These are phyloP conservation scores for Ceratocystis diversiconidia DNA, from an alignment of 2,329 filamentous ascomycete species.

Conservation along the genomic window DNA sequence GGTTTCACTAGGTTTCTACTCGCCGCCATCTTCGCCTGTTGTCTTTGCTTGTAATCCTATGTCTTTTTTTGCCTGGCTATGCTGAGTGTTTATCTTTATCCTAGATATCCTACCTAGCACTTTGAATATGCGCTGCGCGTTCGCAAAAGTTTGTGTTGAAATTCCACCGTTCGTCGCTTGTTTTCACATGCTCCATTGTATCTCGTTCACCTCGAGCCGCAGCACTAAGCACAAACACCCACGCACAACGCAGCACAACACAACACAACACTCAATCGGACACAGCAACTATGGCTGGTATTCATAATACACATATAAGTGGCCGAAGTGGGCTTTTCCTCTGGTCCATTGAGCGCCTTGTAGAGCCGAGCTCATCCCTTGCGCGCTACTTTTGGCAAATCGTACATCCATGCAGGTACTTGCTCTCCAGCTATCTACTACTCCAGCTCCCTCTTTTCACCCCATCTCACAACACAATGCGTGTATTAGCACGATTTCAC, in stretches of 20 bases:
- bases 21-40: conserved; percentile 3
- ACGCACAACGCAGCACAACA: background rate
- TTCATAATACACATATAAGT: background rate
- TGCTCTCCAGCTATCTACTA: no score
- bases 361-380: no score
- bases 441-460: no score
- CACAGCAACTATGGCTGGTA: background rate
- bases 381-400: background rate
- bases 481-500: background rate
- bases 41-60: background rate
- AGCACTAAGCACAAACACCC: background rate
- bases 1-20: background rate
- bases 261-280: background rate
- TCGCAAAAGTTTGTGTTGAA: no score
- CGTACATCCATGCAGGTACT: no score
- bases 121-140: no score
- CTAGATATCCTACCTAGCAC: no score
- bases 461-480: no score
- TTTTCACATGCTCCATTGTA: background rate
- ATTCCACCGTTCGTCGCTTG: background rate
- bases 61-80: background rate
- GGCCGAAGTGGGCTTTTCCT: no score
- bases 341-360: no score
- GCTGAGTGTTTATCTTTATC: background rate
- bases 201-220: background rate